Conservation (phyloP, 1,284 basidiomycete species). For the Puccinia horiana region DNA sequence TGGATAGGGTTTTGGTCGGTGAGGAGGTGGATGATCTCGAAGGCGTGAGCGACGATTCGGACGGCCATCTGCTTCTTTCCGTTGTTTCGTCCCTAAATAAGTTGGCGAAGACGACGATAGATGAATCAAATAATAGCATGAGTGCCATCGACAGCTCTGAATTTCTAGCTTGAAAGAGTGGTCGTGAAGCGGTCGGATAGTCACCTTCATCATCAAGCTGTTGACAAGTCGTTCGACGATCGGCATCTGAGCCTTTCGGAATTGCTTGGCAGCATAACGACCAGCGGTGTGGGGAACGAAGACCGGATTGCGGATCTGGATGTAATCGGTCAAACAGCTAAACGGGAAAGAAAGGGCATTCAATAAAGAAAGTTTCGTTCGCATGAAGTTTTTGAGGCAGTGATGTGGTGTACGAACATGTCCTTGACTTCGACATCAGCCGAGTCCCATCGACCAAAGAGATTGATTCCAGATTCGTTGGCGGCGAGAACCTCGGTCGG, state of each 20-base stretch:
- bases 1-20: conserved; percentile 99
- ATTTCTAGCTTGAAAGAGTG: background rate
- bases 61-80: conserved; percentile 99
- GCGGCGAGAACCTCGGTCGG: conserved; percentile 42
- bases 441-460: conserved; percentile 46
- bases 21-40: conserved; percentile 99
- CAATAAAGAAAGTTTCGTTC: background rate
- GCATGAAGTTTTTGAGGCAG: background rate
- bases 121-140: background rate
- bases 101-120: background rate
- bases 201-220: conserved; percentile 67
- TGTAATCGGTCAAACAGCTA: conserved; percentile 90
- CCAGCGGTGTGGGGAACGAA: conserved; percentile 92
- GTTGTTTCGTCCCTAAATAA: conserved; percentile 98
- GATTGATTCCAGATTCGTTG: conserved; percentile 42
- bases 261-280: conserved; percentile 99
- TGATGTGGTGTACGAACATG: conserved; percentile 64
- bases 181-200: background rate
- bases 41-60: conserved; percentile 98
- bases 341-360: background rate
- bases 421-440: conserved; percentile 88
- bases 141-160: background rate
- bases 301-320: conserved; percentile 97
- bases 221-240: conserved; percentile 99
- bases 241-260: conserved; percentile 99